Conservation (phyloP, 129 eudicot species). For the Apium graveolens region DNA sequence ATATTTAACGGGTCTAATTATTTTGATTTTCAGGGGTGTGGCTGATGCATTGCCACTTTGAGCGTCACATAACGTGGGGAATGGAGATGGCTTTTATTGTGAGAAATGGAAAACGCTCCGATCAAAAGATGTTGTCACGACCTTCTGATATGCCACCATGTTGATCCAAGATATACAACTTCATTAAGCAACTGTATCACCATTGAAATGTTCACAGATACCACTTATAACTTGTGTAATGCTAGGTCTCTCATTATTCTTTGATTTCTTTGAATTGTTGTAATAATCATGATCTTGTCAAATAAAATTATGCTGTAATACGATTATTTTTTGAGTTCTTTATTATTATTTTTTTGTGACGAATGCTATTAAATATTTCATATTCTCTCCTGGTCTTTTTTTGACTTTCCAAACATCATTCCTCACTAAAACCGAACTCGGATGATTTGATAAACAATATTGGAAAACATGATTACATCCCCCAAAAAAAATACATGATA, state of each 20-base stretch:
- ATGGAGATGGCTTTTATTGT: constrained; percentile 9
- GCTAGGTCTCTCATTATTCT: background rate
- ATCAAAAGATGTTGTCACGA: background rate
- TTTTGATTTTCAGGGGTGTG: constrained; percentile 1
- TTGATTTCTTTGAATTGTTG: background rate
- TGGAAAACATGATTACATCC: no score
- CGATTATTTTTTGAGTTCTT: no score
- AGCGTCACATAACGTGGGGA: constrained; percentile 3
- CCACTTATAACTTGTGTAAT: background rate
- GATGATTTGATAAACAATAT: no score
- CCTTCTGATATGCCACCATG: constrained; percentile 8
- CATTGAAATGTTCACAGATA: no score
- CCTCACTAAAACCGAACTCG: no score
- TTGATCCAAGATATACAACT: background rate
- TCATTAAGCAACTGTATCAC: no score
- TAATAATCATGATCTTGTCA: background rate
- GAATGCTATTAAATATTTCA: background rate
- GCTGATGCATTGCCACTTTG: constrained; percentile 8
- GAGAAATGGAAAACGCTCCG: background rate
- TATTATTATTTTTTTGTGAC: no score
- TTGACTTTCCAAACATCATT: no score
- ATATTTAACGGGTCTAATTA: background rate
- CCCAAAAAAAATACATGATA: no score
- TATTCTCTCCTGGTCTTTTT: background rate
- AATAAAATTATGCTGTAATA: background rate